Conservation (phyloP, 2,329 filamentous ascomycete genomes). For the Scleromitrula shiraiana region DNA sequence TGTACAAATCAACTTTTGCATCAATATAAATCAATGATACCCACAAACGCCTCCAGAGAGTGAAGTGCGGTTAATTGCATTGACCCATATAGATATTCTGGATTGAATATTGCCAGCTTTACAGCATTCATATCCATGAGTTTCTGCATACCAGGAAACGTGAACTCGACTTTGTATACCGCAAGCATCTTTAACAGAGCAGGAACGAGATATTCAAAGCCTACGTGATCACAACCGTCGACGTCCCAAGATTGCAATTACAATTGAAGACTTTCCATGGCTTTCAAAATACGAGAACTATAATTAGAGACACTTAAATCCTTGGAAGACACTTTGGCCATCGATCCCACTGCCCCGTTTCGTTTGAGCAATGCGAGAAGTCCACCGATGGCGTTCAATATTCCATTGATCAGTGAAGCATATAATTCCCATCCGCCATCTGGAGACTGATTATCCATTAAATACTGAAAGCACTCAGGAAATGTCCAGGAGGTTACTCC, state of each 20-base stretch:
- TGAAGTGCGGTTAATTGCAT: constrained; percentile 28
- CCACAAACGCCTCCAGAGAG: constrained; percentile 34
- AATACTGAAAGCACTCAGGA: background rate
- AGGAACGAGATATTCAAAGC: constrained; percentile 8
- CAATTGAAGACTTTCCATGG: background rate
- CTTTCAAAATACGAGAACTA: background rate
- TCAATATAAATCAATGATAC: no score
- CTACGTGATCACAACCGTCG: background rate
- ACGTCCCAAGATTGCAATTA: constrained; percentile 1
- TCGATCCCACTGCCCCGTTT: no score
- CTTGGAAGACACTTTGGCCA: no score
- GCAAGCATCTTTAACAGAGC: background rate
- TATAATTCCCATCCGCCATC: background rate
- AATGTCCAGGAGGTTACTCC: background rate
- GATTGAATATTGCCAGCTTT: constrained; percentile 26
- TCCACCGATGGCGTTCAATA: constrained; percentile 1
- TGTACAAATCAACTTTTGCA: no score
- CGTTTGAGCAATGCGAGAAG: background rate
- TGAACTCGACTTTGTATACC: background rate
- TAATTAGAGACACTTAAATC: no score
- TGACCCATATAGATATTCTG: constrained; percentile 24
- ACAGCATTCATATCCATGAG: constrained; percentile 21
- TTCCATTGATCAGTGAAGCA: background rate
- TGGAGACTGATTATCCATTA: background rate
- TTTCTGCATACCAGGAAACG: background rate